Evolutionary conservation across 306 rosid species (phyloP), one percentile per base, ranked within the genome.

Genomic region (Mimosa bimucronata): DNA sequence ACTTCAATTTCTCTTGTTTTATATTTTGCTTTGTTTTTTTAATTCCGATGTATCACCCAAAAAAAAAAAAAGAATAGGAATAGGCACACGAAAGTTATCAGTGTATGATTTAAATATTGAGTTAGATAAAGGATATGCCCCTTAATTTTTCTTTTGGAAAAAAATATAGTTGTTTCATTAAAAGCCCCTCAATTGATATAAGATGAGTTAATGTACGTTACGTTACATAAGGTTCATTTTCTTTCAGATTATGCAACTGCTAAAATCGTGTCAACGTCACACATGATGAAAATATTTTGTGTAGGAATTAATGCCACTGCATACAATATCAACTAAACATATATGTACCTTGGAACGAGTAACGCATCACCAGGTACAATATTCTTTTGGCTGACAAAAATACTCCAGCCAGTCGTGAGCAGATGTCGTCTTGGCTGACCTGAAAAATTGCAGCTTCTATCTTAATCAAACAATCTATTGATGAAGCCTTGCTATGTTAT

Each of bases 351-450:
- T 66, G 92, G 79, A 87, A 94, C 92, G 79, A 94, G 98, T 83
- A 94, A 97, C 14, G 97, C 98, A 86, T 94, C 98, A 13, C 98
- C 98, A 31, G 98, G 90, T 78, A 92, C 92, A 76, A 94, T 93
- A 88, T 85, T 92, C 91, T 94, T 94, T 85, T 91, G 98, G 90
- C 94, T 88, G 44, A 94, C 97, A 75, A 94, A 94, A 87, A 88
- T 79, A 87, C 98, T 94, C 98, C 98, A 94, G 50, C 98, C 97
- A 16, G 98, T 94, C 61, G 97, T 94, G 70, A 92, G 98, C 53
- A 94, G 90, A 90, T 94, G 98, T 77, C 98, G 82, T 90, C 97
- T 92, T 66, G 98, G 98, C 90, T 94, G 98, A 90, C 98, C 98
- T 94, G 94, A 80, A 61, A 86, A 89, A 80, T 68, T 52, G 57